Percentiles rank a stretch among this genome's conserved stretches.
These are phyloP conservation scores for Solanum hybrid DNA, from an alignment of 305 asterid genomes.

Conservation along the genomic window DNA sequence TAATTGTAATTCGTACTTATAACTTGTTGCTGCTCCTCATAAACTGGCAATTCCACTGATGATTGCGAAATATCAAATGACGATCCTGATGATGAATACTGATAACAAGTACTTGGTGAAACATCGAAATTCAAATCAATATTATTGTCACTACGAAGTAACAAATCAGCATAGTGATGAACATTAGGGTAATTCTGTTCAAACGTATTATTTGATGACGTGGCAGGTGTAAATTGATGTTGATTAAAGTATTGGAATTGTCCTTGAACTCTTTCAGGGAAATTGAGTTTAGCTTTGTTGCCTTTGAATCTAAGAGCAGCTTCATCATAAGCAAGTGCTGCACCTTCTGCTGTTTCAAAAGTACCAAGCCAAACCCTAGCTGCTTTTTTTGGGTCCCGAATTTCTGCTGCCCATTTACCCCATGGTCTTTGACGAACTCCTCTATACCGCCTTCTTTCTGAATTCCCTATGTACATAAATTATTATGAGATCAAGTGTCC, in stretches of 20 bases:
- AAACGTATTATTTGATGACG: not conserved
- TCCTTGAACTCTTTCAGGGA: conserved; percentile 73
- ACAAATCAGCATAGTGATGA: conserved; percentile 22
- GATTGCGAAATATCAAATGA: not conserved
- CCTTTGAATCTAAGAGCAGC: conserved; percentile 83
- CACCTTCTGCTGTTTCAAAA: conserved; percentile 69
- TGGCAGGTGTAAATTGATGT: not conserved
- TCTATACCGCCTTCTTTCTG: conserved; percentile 59
- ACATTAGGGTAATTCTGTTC: conserved; percentile 10
- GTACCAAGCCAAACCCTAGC: conserved; percentile 91
- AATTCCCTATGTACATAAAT: conserved; percentile 10
- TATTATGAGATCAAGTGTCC: not conserved
- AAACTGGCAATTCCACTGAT: not conserved
- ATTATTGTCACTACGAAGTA: conserved; percentile 11
- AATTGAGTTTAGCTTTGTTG: conserved; percentile 79
- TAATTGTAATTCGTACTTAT: not conserved
- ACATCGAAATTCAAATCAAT: not conserved
- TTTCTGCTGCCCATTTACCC: conserved; percentile 93
- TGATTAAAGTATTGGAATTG: conserved; percentile 19
- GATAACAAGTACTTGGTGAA: not conserved
- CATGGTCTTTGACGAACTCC: conserved; percentile 88
- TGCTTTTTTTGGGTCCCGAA: conserved; percentile 79
- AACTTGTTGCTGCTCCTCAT: not conserved
- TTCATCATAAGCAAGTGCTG: conserved; percentile 77
- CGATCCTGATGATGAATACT: not conserved